Base-by-base conservation (phyloP, 208 protist genomes). In the Crithidia mellificae region DNA sequence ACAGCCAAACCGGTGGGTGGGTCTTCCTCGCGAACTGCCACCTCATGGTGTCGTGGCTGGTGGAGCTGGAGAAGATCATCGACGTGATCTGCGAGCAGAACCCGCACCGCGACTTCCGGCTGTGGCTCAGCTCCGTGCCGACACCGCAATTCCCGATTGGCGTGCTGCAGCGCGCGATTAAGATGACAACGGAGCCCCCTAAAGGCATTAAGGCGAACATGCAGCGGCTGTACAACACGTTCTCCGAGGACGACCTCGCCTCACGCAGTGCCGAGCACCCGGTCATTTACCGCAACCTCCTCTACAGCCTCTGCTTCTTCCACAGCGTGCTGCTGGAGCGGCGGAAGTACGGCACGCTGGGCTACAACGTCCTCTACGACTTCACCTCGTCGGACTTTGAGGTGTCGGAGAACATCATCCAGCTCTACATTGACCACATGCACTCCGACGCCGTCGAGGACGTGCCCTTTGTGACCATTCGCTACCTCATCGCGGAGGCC, bases 121-220 rank as follows among this genome's bases (percentile, higher is more conserved):
- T 99, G 25, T 99, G 98, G 98, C 91, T 99, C n/a, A 98, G 96
- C 57, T 98, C 95, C 19, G 92, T 97, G 36, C 98, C 98, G 14
- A 96, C 97, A 41, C 95, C 95, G 27, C 81, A 97, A 75, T 99
- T 98, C 76, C 97, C 96, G 14, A 98, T 98, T 55, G 93, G 93
- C n/a, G 91, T 99, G 50, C 68, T 99, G 67, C 98, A 99, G 80
- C 72, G 77, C 22, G 81, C 92, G 19, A 92, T 99, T 70, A 99
- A 99, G 84, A 98, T 99, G 81, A 99, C 98, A 24, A 99, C 97
- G 46, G 98, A 99, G 81, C 97, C 98, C 17, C 98, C 98, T 12
- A 95, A 90, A 59, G 98, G 98, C 32, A 88, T 99, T 62, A 97
- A 98, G 74, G 85, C 92, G 8, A 99, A 99, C 83, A 95, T 99